A percentile compares a stretch with the other conserved stretches of the same genome.
phyloP scores from a whole-genome alignment of 768 basidiomycete genomes.

The Hortiboletus flavorubellus region DNA sequence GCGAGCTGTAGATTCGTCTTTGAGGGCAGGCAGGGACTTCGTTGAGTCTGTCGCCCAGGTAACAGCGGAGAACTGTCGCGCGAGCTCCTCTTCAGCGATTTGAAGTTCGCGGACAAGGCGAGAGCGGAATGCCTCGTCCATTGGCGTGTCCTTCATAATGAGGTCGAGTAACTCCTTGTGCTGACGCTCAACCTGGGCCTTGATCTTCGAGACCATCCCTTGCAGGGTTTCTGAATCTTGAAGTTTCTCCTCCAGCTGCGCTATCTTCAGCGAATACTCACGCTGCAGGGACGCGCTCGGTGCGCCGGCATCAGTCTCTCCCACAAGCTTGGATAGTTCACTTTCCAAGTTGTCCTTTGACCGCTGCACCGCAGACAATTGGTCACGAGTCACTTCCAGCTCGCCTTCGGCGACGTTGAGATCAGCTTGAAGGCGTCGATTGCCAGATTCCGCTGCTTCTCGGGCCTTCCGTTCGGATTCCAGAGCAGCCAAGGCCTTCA shows the following conservation, averaged over 20 bases:
- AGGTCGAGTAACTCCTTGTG: slow-evolving; percentile 72
- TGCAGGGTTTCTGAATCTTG: slow-evolving; percentile 53
- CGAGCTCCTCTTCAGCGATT: slow-evolving; percentile 46
- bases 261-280: slow-evolving; percentile 60
- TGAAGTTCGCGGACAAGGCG: slow-evolving; percentile 63
- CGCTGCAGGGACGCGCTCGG: slow-evolving; percentile 60
- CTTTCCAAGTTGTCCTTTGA: slow-evolving; percentile 65
- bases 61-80: slow-evolving; percentile 21
- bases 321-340: slow-evolving; percentile 64
- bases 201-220: slow-evolving; percentile 50
- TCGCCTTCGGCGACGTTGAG: slow-evolving; percentile 55
- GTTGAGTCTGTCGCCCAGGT: slow-evolving; percentile 34
- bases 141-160: slow-evolving; percentile 52
- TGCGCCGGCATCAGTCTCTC: slow-evolving; percentile 50
- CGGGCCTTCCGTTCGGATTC: slow-evolving; percentile 67
- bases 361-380: slow-evolving; percentile 49
- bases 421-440: slow-evolving; percentile 58
- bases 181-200: slow-evolving; percentile 60
- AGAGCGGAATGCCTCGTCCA: slow-evolving; percentile 59
- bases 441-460: slow-evolving; percentile 61
- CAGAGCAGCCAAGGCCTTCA: slow-evolving; percentile 52
- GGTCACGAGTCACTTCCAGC: slow-evolving; percentile 50
- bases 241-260: slow-evolving; percentile 59
- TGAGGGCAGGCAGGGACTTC: slow-evolving; percentile 52
- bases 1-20: slow-evolving; percentile 1